Evolutionary conservation across 208 protist species (phyloP).

Genomic region (Leishmania turanica): DNA sequence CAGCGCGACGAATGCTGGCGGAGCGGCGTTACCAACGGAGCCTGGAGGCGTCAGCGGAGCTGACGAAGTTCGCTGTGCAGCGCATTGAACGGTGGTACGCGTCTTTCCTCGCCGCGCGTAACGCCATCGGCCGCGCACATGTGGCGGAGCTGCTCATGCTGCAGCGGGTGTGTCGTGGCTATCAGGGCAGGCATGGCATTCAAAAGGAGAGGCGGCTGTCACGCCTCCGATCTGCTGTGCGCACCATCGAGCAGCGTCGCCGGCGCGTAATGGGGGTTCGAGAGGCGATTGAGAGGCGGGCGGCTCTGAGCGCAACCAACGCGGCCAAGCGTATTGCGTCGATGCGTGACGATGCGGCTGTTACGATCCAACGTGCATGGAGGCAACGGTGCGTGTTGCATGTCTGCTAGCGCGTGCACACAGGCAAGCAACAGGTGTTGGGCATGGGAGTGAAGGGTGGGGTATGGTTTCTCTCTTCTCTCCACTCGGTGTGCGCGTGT

Average conservation of each 20-base stretch:
- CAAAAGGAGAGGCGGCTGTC: not conserved
- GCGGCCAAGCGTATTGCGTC: slow-evolving; percentile 3
- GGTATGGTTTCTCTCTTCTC: not conserved
- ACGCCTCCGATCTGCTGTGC: not conserved
- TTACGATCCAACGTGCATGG: slow-evolving; percentile 64
- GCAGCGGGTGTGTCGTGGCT: slow-evolving; percentile 50
- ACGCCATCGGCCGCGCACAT: slow-evolving; percentile 12
- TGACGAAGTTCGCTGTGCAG: slow-evolving; percentile 24
- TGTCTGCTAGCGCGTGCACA: not conserved
- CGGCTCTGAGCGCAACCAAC: not conserved
- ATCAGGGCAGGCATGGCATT: slow-evolving; percentile 10
- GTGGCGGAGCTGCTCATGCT: slow-evolving; percentile 29
- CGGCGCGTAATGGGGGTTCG: slow-evolving; percentile 11
- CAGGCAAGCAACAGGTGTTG: not conserved
- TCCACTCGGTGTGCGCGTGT: not conserved
- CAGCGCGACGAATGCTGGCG: slow-evolving; percentile 21
- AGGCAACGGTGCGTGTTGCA: not conserved
- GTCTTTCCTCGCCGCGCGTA: slow-evolving; percentile 15
- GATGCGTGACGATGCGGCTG: slow-evolving; percentile 43
- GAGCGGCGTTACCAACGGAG: slow-evolving; percentile 16
- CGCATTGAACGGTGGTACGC: slow-evolving; percentile 34
- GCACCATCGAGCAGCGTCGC: slow-evolving; percentile 11
- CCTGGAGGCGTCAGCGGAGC: slow-evolving; percentile 3
- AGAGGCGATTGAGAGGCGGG: slow-evolving; percentile 1
- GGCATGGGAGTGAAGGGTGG: not conserved